Evolutionary conservation across 441 rosid genomes (phyloP).

Genomic region (Gossypium trilobum): DNA sequence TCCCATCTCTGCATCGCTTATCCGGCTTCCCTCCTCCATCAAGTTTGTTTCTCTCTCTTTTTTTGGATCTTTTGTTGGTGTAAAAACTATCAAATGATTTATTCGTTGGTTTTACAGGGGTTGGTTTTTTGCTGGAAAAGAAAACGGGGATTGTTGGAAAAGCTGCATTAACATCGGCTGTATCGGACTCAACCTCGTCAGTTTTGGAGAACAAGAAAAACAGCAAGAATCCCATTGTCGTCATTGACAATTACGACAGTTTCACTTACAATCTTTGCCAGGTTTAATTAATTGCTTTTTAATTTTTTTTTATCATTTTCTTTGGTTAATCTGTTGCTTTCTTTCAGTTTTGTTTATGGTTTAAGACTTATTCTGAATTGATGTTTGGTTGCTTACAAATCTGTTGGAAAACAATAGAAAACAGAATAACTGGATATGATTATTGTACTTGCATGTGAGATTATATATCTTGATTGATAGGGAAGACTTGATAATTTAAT

Average conservation of each 20-base stretch:
- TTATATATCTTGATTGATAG: neutral
- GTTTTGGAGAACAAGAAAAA: constrained; percentile 21
- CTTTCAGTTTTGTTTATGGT: neutral
- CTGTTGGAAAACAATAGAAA: neutral
- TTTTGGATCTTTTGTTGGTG: neutral
- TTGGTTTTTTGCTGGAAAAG: constrained; percentile 27
- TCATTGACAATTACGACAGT: constrained; percentile 88
- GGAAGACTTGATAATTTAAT: neutral
- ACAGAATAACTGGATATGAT: neutral
- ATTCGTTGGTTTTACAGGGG: constrained; percentile 21
- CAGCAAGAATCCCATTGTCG: constrained; percentile 49
- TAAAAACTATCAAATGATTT: constrained; percentile 9
- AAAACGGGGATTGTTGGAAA: constrained; percentile 29
- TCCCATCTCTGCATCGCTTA: constrained; percentile 11
- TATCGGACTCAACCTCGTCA: constrained; percentile 26
- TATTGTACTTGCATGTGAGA: neutral
- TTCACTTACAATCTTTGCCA: constrained; percentile 94
- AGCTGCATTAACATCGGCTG: constrained; percentile 29
- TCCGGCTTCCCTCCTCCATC: constrained; percentile 18
- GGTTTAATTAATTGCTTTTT: constrained; percentile 29
- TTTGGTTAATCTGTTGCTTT: neutral
- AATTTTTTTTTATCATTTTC: neutral
- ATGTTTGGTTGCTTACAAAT: neutral
- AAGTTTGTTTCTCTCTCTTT: constrained; percentile 24
- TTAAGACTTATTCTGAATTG: neutral